Evolutionary conservation across 495 filamentous ascomycete genomes (phyloP).

Genomic region (Penicillium tannophilum): DNA sequence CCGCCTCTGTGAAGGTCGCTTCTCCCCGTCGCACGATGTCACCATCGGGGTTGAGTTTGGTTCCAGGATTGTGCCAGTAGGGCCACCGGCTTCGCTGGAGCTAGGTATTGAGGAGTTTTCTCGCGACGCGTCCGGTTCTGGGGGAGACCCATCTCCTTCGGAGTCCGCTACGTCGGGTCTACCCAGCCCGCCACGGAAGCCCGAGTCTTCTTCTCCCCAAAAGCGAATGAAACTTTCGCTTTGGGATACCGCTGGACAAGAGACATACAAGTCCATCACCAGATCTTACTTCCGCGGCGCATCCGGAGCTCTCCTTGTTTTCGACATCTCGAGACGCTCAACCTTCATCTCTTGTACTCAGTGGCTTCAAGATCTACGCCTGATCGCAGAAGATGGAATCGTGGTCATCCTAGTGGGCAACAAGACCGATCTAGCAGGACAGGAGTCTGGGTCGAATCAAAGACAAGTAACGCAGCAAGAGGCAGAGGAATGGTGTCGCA

Average conservation of each 20-base stretch:
- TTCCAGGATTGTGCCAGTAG: conserved; percentile 88
- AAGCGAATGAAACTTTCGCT: conserved; percentile 82
- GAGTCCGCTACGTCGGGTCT: conserved; percentile 33
- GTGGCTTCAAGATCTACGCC: conserved; percentile 90
- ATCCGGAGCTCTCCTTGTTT: conserved; percentile 88
- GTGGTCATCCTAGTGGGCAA: conserved; percentile 94
- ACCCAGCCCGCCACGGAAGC: conserved; percentile 41
- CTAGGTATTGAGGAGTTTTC: conserved; percentile 36
- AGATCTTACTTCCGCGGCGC: conserved; percentile 94
- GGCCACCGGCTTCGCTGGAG: conserved; percentile 63
- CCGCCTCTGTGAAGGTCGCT: conserved; percentile 95
- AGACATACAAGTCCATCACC: conserved; percentile 95
- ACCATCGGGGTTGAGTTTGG: conserved; percentile 99
- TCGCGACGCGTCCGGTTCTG: conserved; percentile 12
- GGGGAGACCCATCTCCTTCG: conserved; percentile 14
- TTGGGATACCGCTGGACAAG: conserved; percentile 97
- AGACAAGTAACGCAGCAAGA: conserved; percentile 77
- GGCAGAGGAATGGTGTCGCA: conserved; percentile 82
- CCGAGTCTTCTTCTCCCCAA: conserved; percentile 43
- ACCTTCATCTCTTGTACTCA: conserved; percentile 83
- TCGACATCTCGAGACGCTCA: conserved; percentile 84
- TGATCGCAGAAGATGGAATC: conserved; percentile 92
- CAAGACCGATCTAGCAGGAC: conserved; percentile 76
- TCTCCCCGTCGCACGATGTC: conserved; percentile 89
- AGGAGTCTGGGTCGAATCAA: conserved; percentile 56